Conservation (phyloP, 495 filamentous ascomycete species). For the Podospora appendiculata region DNA sequence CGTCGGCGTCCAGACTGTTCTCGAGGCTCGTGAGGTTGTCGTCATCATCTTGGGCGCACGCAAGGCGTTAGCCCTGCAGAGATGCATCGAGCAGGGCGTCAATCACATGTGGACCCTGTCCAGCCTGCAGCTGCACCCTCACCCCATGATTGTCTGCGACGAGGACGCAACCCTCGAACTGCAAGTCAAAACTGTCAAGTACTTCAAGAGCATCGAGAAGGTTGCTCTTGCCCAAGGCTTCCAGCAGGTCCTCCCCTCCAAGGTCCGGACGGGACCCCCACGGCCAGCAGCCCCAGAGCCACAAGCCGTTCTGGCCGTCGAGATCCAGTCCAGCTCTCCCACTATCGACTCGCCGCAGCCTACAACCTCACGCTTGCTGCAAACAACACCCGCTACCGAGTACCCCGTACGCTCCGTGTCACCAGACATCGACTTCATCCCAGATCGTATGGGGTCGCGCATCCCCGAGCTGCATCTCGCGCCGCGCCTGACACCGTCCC, state of each 20-base stretch:
- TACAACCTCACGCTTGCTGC: slow-evolving; percentile 38
- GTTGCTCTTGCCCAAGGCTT: slow-evolving; percentile 50
- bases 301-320: slow-evolving; percentile 11
- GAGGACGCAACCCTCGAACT: slow-evolving; percentile 79
- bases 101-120: slow-evolving; percentile 90
- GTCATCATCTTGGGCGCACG: slow-evolving; percentile 73
- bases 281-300: slow-evolving; percentile 4
- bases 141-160: slow-evolving; percentile 75
- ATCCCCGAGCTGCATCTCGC: slow-evolving; percentile 44
- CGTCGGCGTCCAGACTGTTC: slow-evolving; percentile 79
- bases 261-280: slow-evolving; percentile 30
- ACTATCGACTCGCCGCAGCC: slow-evolving; percentile 39
- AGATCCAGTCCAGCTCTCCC: slow-evolving; percentile 25
- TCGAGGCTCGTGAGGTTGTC: slow-evolving; percentile 76
- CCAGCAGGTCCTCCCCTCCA: slow-evolving; percentile 49
- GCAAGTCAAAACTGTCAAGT: slow-evolving; percentile 82
- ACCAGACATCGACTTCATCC: slow-evolving; percentile 42
- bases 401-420: slow-evolving; percentile 39
- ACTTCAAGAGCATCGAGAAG: slow-evolving; percentile 62
- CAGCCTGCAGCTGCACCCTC: slow-evolving; percentile 68
- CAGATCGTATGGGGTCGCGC: slow-evolving; percentile 62
- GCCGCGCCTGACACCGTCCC: slow-evolving; percentile 32
- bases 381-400: slow-evolving; percentile 38
- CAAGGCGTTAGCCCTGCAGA: slow-evolving; percentile 74
- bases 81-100: slow-evolving; percentile 72